phyloP scores from a whole-genome alignment of 2,329 filamentous ascomycete species.

The Xylariaceae sp. region DNA sequence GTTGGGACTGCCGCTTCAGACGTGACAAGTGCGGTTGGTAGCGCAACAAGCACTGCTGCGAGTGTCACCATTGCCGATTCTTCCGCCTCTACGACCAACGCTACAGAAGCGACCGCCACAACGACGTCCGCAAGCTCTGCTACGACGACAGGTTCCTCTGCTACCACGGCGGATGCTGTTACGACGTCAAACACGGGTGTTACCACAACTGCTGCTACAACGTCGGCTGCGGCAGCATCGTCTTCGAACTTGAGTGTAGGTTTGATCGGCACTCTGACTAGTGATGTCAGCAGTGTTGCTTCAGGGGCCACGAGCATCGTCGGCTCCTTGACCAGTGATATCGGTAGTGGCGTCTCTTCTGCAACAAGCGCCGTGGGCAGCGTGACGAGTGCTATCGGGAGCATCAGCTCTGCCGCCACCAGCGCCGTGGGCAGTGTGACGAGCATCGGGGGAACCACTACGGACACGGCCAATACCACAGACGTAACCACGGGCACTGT shows the following conservation, averaged over 20 bases:
- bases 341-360: conserved; percentile 8
- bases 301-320: background rate
- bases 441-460: conserved; percentile 1
- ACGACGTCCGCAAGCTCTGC: conserved; percentile 2
- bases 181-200: too few species aligned
- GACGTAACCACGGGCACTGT: conserved; percentile 5
- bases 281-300: background rate
- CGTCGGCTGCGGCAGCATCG: background rate
- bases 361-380: conserved; percentile 10
- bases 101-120: conserved; percentile 2
- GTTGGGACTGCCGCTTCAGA: background rate
- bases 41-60: background rate
- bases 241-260: background rate
- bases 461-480: background rate
- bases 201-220: conserved; percentile 5
- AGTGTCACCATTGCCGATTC: background rate
- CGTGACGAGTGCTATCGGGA: conserved; percentile 6
- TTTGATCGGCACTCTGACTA: too few species aligned
- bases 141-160: background rate
- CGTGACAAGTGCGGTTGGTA: background rate
- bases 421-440: conserved; percentile 1
- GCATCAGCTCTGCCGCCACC: conserved; percentile 2
- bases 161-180: conserved; percentile 2
- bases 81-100: conserved; percentile 4
- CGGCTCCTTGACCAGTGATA: background rate